phyloP scores from a whole-genome alignment of 2,329 filamentous ascomycete species.

The Aspergillus pseudoterreus region DNA sequence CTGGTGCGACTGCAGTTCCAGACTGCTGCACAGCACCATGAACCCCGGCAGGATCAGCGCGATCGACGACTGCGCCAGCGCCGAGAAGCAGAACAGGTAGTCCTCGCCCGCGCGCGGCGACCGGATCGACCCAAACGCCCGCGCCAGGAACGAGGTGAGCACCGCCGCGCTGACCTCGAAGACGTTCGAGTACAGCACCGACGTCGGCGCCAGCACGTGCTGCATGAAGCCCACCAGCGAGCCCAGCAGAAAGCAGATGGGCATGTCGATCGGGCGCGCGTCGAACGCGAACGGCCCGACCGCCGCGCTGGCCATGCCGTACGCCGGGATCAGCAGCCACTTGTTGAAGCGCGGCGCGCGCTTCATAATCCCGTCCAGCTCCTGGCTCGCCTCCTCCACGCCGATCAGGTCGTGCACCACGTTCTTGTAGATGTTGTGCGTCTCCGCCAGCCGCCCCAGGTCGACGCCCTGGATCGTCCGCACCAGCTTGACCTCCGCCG shows the following conservation, averaged over 20 bases:
- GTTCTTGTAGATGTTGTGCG: constrained; percentile 43
- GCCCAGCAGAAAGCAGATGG: constrained; percentile 70
- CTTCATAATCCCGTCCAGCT: constrained; percentile 50
- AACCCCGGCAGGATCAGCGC: constrained; percentile 71
- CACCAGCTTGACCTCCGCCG: constrained; percentile 42
- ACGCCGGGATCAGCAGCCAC: constrained; percentile 59
- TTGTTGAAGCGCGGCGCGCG: constrained; percentile 52
- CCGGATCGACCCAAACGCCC: constrained; percentile 62
- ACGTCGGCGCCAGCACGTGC: constrained; percentile 69
- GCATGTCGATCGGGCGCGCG: constrained; percentile 71
- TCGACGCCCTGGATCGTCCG: constrained; percentile 39
- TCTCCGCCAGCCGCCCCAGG: constrained; percentile 39
- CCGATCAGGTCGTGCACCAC: constrained; percentile 43
- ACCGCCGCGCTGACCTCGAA: constrained; percentile 62
- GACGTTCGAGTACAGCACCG: constrained; percentile 61
- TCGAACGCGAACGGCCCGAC: constrained; percentile 77
- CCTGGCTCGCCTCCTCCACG: constrained; percentile 38
- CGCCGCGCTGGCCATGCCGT: constrained; percentile 68
- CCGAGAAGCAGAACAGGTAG: constrained; percentile 64
- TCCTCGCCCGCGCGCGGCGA: constrained; percentile 26
- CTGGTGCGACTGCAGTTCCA: constrained; percentile 67
- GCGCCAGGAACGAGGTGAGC: constrained; percentile 63
- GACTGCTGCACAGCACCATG: constrained; percentile 56
- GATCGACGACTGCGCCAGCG: constrained; percentile 67
- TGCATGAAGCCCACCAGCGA: constrained; percentile 70